Base-by-base conservation (phyloP, 805 yeast genomes). In the Candida adriatica region DNA sequence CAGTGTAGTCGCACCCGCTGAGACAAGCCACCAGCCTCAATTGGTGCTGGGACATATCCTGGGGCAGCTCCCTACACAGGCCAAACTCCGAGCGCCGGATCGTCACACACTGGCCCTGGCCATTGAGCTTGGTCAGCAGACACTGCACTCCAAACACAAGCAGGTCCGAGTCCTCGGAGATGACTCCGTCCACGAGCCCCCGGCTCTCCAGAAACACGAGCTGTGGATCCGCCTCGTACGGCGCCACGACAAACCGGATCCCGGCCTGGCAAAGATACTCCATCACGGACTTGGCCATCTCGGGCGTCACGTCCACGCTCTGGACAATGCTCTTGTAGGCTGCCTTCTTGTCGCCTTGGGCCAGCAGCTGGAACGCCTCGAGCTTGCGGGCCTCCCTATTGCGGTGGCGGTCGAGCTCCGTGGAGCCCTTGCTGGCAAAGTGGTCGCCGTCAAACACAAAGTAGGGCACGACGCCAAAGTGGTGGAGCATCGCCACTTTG, bases 181-280 rank as follows among this genome's bases (percentile, higher is more conserved):
- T 66, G 5, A 92, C 83, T 0, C 90, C 97, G 39, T 86, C 80
- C 6, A 86, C 90, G 1, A 75, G 31, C 0, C 90, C 90, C 0
- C 58, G 42, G 37, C 74, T 72, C 51, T 90, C 97, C 26, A 92
- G 65, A 48, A 78, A 86, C 8, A 88, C 97, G 81, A 92, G 74
- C 55, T 92, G 98, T 1, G 98, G 81, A 55, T 92, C 99, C 1
- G 98, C 98, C 59, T 92, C 99, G 53, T 86, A 92, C 0, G 99
- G 99, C 0, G 99, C 97, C 7, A 92, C 98, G 6, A 92, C 72
- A 47, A 73, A 90, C 37, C 66, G 70, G 29, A 92, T 74, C 1
- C 58, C 56, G 27, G 68, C 62, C 10, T 53, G 42, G 43, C 75
- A 76, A 40, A 94, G 65, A 46, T 71, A 79, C 24, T 79, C 81